Percentiles rank a stretch among this genome's conserved stretches.
Evolutionary conservation across 169 alveolate genomes (phyloP).

Genomic region (Neospora caninum): DNA sequence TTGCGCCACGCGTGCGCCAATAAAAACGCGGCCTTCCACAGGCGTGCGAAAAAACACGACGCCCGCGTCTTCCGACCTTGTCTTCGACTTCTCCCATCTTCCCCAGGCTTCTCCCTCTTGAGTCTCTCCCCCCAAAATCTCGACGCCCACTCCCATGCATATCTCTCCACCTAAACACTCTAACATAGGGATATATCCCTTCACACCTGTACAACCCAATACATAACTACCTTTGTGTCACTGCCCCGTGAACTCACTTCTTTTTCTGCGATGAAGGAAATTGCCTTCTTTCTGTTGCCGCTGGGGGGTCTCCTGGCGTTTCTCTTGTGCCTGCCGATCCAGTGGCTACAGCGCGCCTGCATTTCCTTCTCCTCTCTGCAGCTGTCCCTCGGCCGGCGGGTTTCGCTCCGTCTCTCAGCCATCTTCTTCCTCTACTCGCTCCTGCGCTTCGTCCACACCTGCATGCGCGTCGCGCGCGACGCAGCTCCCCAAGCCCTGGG

Average conservation of each 20-base stretch:
- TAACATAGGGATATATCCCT: neutral
- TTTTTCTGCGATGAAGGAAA: constrained; percentile 3
- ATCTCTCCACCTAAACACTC: neutral
- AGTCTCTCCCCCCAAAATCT: no score
- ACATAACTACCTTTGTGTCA: neutral
- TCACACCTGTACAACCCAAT: no score
- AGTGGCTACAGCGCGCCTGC: constrained; percentile 35
- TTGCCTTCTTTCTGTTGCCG: constrained; percentile 8
- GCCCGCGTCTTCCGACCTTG: no score
- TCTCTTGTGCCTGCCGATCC: constrained; percentile 26
- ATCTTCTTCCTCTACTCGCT: neutral
- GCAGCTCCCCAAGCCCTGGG: neutral
- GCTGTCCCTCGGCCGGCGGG: neutral
- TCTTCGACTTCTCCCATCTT: no score
- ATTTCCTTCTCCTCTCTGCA: neutral
- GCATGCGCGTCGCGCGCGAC: constrained; percentile 23
- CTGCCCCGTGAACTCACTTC: neutral
- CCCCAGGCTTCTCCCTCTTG: no score
- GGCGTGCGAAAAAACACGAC: no score
- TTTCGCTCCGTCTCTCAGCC: constrained; percentile 2
- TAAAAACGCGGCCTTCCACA: no score
- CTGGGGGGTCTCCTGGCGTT: constrained; percentile 1
- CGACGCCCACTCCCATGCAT: neutral
- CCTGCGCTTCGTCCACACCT: neutral
- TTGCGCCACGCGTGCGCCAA: no score